Base-by-base conservation (phyloP, 2,329 filamentous ascomycete species). In the Ilyonectria destructans region DNA sequence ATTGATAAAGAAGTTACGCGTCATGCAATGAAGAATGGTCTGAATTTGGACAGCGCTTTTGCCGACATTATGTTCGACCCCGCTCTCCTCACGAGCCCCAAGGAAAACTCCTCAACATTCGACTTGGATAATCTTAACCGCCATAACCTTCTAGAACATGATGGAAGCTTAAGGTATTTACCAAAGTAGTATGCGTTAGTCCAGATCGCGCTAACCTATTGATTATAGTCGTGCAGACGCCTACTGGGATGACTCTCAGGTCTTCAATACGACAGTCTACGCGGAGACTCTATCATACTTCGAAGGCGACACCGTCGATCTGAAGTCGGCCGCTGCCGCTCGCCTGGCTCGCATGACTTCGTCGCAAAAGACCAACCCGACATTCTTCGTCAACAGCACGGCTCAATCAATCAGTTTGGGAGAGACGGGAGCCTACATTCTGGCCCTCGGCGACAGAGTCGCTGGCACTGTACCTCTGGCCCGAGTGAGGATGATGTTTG, bases 61-160 rank as follows among this genome's bases (percentile, higher is more conserved):
- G 29, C 49, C 51, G 49, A 62, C 49, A 12, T 37, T 23, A 56
- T 56, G 59, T 55, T 62, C 49, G 29, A 46, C 59, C 59, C 59
- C 35, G 59, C 59, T 17, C 51, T 62, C 8, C 10, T 29, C 17
- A 62, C 59, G 2, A 55, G 46, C 59, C 49, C 59, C 19, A 35
- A 35, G 26, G 17, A 51, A 33, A n/a, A 26, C 26, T 26, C 26
- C 26, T 26, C 33, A 23, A 48, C 37, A 10, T 62, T 62, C 29
- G 40, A 62, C 19, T 46, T 62, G 51, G 29, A 62, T 26, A n/a
- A 56, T 26, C 59, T 62, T 2, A 62, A 62, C 40, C 51, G 40
- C 51, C 49, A 62, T 48, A 62, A 62, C 49, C 26, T 62, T 62
- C 49, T 62, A 7, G 59, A 62, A 26, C 59, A 62, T 19, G 59